Base-by-base conservation (phyloP, 2,329 filamentous ascomycete species). In the Curvularia eragrostidis region DNA sequence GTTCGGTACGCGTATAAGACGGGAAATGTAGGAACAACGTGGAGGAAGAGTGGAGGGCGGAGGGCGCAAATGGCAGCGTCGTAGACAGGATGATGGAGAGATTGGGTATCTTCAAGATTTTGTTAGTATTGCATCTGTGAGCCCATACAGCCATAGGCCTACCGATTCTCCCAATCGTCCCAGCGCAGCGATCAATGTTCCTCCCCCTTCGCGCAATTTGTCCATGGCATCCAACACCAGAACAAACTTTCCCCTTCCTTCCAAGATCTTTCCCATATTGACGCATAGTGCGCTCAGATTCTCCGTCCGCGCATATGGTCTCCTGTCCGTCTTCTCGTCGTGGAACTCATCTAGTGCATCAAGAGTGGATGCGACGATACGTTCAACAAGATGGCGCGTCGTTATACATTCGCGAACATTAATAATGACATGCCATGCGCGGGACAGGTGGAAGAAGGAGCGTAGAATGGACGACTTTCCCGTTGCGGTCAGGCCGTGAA, bases 161-260 rank as follows among this genome's bases (percentile, higher is more conserved):
- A 95, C 91, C 59, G 89, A 84, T 75, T 97, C 93, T 13, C 91
- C 89, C 19, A 99, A 77, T 59, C 93, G 85, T 21, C 90, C 91
- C 61, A 99, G 79, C 12, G 91, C 93, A 30, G 93, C 88, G 4
- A 97, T 79, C 13, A 98, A 78, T 1, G 91, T 96, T 2, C 87
- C 84, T 5, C 90, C 87, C 5, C 90, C 87, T 71, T 98, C 94
- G 69, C 89, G 84, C 75, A 97, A 91, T 61, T 84, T 85, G 75
- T 98, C 94, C 56, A 98, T 89, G 10, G 87, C 91, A 79, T 98
- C 95, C 62, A 98, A 84, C 10, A 97, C 91, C 56, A 98, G 77
- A 8, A 94, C 87, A 67, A 97, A 93, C 63, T 89, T 87, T 63
- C 48, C 62, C n/a, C 62, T 59, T 2, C 82, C 81, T 49, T 82